Base-by-base conservation (phyloP, 2,329 filamentous ascomycete species). In the Hawksworthiomyces lignivorus region DNA sequence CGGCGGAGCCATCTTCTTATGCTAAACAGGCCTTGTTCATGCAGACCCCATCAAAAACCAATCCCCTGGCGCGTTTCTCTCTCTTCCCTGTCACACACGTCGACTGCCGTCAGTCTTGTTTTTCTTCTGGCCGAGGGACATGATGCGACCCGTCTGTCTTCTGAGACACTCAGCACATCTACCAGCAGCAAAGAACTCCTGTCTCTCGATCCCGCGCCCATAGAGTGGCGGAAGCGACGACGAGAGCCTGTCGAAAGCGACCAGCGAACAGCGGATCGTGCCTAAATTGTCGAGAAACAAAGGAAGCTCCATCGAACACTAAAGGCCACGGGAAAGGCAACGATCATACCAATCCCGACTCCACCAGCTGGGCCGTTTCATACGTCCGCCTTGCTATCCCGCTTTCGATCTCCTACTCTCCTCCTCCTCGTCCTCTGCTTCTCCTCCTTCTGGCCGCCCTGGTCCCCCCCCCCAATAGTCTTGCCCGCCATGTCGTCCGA, bases 401-500 rank as follows among this genome's bases (percentile, higher is more conserved):
- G n/a, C 18, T 17, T 17, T 17, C 31, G n/a, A 17, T 19, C 31
- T 14, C 18, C 14, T 17, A 17, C 29, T 11, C n/a, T 15, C n/a
- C 14, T 45, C 45, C 50, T 44, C 37, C 41, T 42, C 31, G 30
- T 36, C 37, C 29, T 36, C 45, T 39, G 41, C 41, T 22, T 15
- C 21, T 20, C n/a, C 29, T 17, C n/a, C n/a, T n/a, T n/a, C n/a
- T n/a, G n/a, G n/a, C n/a, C n/a, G n/a, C n/a, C n/a, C n/a, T n/a
- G n/a, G n/a, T n/a, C n/a, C n/a, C n/a, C n/a, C n/a, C n/a, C n/a
- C n/a, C n/a, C n/a, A n/a, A n/a, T n/a, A n/a, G n/a, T n/a, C n/a
- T n/a, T n/a, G n/a, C n/a, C n/a, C n/a, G 47, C 52, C 56, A 77
- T 78, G 77, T 70, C 80, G 55, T 72, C 76, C 59, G 72, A 83